These are phyloP conservation scores for Saccharomycopsis olivae DNA, from an alignment of 805 yeast species.

Conservation along the genomic window DNA sequence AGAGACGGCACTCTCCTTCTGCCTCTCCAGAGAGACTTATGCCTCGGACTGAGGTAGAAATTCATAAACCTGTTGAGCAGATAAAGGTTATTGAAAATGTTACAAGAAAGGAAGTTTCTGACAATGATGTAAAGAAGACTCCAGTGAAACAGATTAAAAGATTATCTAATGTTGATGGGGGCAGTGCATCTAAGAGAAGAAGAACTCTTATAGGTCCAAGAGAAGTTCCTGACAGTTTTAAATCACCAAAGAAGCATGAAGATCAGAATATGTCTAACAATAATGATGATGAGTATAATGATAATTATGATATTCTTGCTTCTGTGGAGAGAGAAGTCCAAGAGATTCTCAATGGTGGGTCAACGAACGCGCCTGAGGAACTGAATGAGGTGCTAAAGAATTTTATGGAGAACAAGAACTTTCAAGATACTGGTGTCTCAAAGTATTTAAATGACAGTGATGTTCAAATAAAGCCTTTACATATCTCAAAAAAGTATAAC, in stretches of 20 bases:
- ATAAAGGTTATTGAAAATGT: background rate
- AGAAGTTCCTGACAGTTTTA: constrained; percentile 24
- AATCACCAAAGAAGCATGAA: background rate
- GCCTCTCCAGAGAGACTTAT: background rate
- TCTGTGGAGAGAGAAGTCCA: background rate
- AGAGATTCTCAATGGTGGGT: too few relatives aligned
- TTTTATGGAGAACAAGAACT: background rate
- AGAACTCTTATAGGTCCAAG: constrained; percentile 35
- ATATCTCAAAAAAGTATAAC: background rate
- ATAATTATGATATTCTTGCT: background rate
- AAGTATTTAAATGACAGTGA: background rate
- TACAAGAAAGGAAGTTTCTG: background rate
- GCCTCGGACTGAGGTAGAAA: constrained; percentile 6
- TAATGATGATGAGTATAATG: background rate
- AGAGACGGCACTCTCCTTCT: constrained; percentile 1
- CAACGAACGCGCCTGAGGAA: too few relatives aligned
- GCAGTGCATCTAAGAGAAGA: constrained; percentile 24
- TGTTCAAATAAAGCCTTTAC: background rate
- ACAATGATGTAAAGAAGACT: background rate
- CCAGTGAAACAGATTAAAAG: constrained; percentile 8
- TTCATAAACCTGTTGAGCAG: background rate
- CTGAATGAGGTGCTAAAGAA: background rate
- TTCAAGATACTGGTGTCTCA: background rate
- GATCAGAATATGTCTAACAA: background rate
- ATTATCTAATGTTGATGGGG: constrained; percentile 8